These are phyloP conservation scores for Phytophthora pistaciae DNA, from an alignment of 352 stramenopile species.

Conservation along the genomic window DNA sequence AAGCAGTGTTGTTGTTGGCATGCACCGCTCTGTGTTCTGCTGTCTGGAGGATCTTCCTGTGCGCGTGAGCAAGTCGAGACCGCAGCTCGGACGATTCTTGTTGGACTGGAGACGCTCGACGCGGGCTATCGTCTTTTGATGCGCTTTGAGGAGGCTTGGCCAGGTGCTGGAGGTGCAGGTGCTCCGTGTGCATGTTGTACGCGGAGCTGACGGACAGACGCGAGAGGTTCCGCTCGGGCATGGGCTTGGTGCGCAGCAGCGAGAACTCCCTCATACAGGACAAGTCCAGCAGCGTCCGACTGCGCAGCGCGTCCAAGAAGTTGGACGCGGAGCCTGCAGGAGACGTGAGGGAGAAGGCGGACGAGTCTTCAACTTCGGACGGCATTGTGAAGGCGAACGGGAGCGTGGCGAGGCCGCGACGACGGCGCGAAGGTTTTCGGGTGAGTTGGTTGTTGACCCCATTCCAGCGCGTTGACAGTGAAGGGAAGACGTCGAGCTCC, in stretches of 20 bases:
- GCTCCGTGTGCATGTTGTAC: slow-evolving; percentile 56
- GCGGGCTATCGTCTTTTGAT: neutral
- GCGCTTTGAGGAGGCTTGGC: slow-evolving; percentile 7
- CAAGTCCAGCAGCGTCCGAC: slow-evolving; percentile 57
- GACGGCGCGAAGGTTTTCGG: slow-evolving; percentile 6
- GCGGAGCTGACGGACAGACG: slow-evolving; percentile 47
- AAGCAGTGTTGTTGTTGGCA: neutral
- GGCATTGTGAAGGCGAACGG: slow-evolving; percentile 31
- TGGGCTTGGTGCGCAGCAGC: slow-evolving; percentile 42
- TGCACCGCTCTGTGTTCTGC: neutral
- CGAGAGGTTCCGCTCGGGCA: slow-evolving; percentile 50
- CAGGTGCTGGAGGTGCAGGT: slow-evolving; percentile 51
- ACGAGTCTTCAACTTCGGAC: slow-evolving; percentile 10
- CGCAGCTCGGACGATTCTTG: slow-evolving; percentile 11
- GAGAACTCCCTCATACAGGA: slow-evolving; percentile 67
- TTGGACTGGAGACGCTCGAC: slow-evolving; percentile 16
- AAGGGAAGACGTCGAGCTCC: slow-evolving; percentile 34
- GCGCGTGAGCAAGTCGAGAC: slow-evolving; percentile 15
- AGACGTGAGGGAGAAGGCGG: slow-evolving; percentile 1
- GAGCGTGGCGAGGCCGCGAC: slow-evolving; percentile 29
- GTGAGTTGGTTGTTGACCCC: neutral
- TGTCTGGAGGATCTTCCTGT: slow-evolving; percentile 16
- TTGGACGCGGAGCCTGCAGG: slow-evolving; percentile 9
- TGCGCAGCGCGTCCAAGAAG: slow-evolving; percentile 48
- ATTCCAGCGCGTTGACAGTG: slow-evolving; percentile 7